Evolutionary conservation across 345 rosid genomes (phyloP).

Genomic region (Hevea brasiliensis): DNA sequence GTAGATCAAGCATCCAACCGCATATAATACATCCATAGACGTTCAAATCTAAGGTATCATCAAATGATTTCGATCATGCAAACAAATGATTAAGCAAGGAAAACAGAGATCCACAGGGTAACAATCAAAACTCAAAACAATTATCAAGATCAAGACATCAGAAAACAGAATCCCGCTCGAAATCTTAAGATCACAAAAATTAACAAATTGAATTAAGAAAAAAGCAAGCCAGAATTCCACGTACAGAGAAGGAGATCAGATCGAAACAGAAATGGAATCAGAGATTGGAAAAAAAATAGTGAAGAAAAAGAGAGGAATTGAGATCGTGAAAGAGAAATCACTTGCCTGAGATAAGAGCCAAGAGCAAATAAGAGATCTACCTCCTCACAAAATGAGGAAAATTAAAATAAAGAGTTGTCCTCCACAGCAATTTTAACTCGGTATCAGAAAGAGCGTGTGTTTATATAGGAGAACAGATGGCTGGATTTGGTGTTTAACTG

Average conservation of each 20-base stretch:
- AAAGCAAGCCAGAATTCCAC: neutral
- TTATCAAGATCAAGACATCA: neutral
- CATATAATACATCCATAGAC: neutral
- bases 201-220: neutral
- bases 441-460: neutral
- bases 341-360: neutral
- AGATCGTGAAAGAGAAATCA: neutral
- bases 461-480: conserved; percentile 33
- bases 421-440: conserved; percentile 3
- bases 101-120: conserved; percentile 1
- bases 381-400: neutral
- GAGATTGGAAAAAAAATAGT: too few species aligned
- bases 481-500: neutral
- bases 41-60: conserved; percentile 7
- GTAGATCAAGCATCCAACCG: conserved; percentile 9
- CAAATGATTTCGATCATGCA: neutral
- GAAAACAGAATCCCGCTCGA: neutral
- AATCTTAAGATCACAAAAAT: conserved; percentile 14
- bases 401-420: conserved; percentile 10
- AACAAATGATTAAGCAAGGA: neutral
- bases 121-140: neutral
- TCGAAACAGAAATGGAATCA: neutral
- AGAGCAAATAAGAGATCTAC: neutral
- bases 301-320: neutral
- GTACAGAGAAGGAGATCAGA: conserved; percentile 7